Percentiles rank a stretch among this genome's conserved stretches.
Evolutionary conservation across 805 yeast species (phyloP).

Genomic region (Spathaspora hagerdaliae): DNA sequence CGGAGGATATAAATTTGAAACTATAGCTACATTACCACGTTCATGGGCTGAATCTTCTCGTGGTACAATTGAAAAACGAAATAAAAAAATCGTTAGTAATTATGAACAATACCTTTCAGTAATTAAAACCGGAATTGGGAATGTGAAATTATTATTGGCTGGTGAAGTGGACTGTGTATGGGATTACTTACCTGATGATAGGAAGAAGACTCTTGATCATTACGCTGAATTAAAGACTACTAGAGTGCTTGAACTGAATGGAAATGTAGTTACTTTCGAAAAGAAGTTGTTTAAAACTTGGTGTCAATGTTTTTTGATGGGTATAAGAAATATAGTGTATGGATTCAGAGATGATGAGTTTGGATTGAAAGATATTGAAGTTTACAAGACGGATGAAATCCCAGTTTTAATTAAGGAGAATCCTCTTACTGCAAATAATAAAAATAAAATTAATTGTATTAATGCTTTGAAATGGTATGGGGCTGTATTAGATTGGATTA

Average conservation of each 20-base stretch:
- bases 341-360: constrained; percentile 82
- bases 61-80: constrained; percentile 61
- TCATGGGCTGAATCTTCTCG: constrained; percentile 75
- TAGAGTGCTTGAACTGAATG: constrained; percentile 48
- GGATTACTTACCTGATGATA: constrained; percentile 63
- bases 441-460: constrained; percentile 59
- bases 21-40: constrained; percentile 64
- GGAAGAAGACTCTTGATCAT: constrained; percentile 52
- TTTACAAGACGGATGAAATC: constrained; percentile 70
- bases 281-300: constrained; percentile 74
- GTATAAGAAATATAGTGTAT: constrained; percentile 73
- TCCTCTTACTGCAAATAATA: constrained; percentile 28
- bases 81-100: constrained; percentile 56
- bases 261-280: constrained; percentile 65
- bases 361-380: constrained; percentile 65
- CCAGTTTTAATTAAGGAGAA: constrained; percentile 63
- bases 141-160: constrained; percentile 61
- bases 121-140: constrained; percentile 83
- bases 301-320: constrained; percentile 91
- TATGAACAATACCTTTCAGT: constrained; percentile 76
- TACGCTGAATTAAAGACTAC: constrained; percentile 85
- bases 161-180: constrained; percentile 92
- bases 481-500: constrained; percentile 77
- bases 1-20: constrained; percentile 84
- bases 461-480: constrained; percentile 85